Conservation (phyloP, 164 flowering plant species). For the Vitis labrusca region DNA sequence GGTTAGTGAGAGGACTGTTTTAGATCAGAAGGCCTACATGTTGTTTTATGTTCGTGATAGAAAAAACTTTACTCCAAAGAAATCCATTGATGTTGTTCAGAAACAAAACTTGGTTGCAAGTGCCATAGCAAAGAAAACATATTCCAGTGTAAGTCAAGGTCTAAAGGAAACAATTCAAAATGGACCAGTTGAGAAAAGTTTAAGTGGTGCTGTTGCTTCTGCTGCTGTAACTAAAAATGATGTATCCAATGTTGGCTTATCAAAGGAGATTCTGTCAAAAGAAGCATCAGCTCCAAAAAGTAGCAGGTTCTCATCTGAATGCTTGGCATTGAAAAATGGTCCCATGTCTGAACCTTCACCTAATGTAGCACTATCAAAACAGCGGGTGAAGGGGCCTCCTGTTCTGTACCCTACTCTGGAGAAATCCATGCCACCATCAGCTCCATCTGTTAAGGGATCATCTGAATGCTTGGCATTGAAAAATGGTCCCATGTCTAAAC, state of each 20-base stretch:
- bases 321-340: constrained; percentile 4
- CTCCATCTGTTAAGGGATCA: constrained; percentile 1
- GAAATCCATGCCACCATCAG: constrained; percentile 10
- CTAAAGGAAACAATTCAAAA: constrained; percentile 27
- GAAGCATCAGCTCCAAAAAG: constrained; percentile 19
- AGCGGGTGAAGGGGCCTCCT: constrained; percentile 10
- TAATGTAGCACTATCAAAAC: constrained; percentile 7
- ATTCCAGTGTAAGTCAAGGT: constrained; percentile 11
- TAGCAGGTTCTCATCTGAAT: constrained; percentile 10
- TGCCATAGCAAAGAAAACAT: constrained; percentile 20
- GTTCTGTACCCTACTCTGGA: background rate
- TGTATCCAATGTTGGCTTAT: constrained; percentile 6
- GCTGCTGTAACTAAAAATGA: constrained; percentile 11
- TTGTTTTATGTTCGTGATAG: constrained; percentile 84
- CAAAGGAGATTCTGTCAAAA: constrained; percentile 15
- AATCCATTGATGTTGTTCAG: constrained; percentile 30
- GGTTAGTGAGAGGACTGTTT: constrained; percentile 68
- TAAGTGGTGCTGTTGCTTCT: constrained; percentile 16
- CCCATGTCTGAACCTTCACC: constrained; percentile 8
- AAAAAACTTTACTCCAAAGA: constrained; percentile 38
- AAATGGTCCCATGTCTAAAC: background rate
- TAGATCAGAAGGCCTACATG: constrained; percentile 97
- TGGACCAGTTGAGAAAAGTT: constrained; percentile 20
- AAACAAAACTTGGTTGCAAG: constrained; percentile 36
- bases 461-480: background rate